These are phyloP conservation scores for Pseudogymnoascus verrucosus DNA, from an alignment of 2,329 filamentous ascomycete species.

Conservation along the genomic window DNA sequence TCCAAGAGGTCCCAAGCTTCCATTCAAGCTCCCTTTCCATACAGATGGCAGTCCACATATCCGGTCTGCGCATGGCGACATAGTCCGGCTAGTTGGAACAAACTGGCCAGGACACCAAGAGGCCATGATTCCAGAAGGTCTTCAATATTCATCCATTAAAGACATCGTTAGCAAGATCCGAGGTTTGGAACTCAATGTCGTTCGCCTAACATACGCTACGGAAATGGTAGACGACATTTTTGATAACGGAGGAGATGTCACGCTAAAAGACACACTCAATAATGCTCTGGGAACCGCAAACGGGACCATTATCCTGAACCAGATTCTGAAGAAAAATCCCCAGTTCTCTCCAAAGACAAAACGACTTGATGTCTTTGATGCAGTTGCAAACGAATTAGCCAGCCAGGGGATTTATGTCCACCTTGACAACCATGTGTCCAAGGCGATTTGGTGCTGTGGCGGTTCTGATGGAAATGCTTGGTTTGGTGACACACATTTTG, in stretches of 20 bases:
- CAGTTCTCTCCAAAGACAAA: constrained; percentile 46
- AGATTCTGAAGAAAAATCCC: constrained; percentile 50
- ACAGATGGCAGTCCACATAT: background rate
- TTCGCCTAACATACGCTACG: constrained; percentile 55
- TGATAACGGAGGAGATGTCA: constrained; percentile 40
- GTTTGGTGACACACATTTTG: constrained; percentile 54
- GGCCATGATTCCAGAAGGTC: constrained; percentile 57
- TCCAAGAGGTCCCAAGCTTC: background rate
- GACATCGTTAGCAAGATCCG: constrained; percentile 49
- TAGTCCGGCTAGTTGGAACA: constrained; percentile 44
- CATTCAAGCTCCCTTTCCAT: background rate
- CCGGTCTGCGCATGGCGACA: constrained; percentile 25
- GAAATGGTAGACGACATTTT: constrained; percentile 56
- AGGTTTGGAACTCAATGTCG: constrained; percentile 52
- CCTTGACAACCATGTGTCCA: constrained; percentile 54
- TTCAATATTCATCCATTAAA: constrained; percentile 52
- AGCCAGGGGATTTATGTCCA: constrained; percentile 50
- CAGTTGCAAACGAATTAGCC: constrained; percentile 49
- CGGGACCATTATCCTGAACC: constrained; percentile 40
- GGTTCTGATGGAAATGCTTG: constrained; percentile 48
- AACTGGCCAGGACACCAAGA: constrained; percentile 57
- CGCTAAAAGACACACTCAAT: constrained; percentile 38
- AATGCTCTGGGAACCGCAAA: constrained; percentile 43
- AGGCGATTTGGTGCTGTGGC: constrained; percentile 50
- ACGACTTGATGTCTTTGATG: constrained; percentile 51